Evolutionary conservation across 441 rosid genomes (phyloP), one percentile per base, ranked within the genome.

Genomic region (Croton setiger): DNA sequence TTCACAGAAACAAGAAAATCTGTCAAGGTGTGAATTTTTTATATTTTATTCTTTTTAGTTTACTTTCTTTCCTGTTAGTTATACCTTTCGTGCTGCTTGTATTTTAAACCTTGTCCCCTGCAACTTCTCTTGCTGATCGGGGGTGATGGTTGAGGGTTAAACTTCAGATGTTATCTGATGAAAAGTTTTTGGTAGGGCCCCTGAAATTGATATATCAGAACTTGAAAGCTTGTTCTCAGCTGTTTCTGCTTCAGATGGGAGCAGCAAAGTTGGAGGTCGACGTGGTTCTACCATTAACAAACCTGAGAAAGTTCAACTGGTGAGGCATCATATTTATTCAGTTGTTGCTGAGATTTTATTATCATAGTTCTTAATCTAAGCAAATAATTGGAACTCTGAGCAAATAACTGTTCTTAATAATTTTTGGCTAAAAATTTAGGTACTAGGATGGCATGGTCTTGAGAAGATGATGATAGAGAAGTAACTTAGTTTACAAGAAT

Each of bases 201-300:
- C 99, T 74, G 98, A 95, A 84, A 95, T 95, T 77, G 99, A 95
- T 81, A 92, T 95, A 81, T 84, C 89, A 57, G 99, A 95, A 81
- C 98, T 92, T 67, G 98, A 90, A 83, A 92, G 89, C 78, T 87
- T 92, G 73, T 95, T 95, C 84, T 90, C 98, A 61, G 93, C 97
- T 36, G 90, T 79, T 79, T 88, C 96, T 68, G 75, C 68, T 66
- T 77, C 83, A 65, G 95, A 91, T 79, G 80, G 85, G 61, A 80
- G 61, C 74, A 78, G 78, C 48, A 70, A 81, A 82, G 72, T 69
- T 79, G 88, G 91, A 76, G 88, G 83, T 71, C 92, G 96, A 70
- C 93, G 93, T 68, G 88, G 94, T 77, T 77, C 99, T 69, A 82
- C 71, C 80, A 85, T 86, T 79, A 94, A 83, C 79, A 95, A 92